Evolutionary conservation across 805 yeast genomes (phyloP).

Genomic region (Priceomyces haplophilus): DNA sequence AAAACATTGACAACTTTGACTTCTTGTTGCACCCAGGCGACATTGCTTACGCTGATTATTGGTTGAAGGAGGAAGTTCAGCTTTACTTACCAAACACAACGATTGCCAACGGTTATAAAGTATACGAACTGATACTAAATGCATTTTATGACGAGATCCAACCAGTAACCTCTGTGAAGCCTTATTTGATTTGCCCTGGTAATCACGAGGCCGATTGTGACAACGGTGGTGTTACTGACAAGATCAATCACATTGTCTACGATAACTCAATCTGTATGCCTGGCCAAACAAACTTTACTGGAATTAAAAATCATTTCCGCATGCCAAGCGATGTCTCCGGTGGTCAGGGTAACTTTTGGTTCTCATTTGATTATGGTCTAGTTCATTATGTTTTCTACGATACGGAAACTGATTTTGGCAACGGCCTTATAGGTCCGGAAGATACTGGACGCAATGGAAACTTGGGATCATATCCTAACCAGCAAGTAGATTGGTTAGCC

Average conservation of each 20-base stretch:
- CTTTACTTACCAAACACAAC: constrained; percentile 11
- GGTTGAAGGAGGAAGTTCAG: constrained; percentile 13
- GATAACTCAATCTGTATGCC: constrained; percentile 14
- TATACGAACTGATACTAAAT: constrained; percentile 14
- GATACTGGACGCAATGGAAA: constrained; percentile 11
- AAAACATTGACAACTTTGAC: constrained; percentile 9
- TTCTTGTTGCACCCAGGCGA: constrained; percentile 15
- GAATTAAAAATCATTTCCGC: constrained; percentile 13
- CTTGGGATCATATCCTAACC: constrained; percentile 10
- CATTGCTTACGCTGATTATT: constrained; percentile 14
- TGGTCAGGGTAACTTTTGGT: constrained; percentile 14
- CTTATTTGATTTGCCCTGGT: constrained; percentile 14
- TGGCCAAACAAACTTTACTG: constrained; percentile 15
- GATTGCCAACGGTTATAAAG: constrained; percentile 9
- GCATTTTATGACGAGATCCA: constrained; percentile 12
- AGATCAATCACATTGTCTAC: constrained; percentile 3
- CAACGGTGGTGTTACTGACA: constrained; percentile 8
- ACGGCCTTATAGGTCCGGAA: constrained; percentile 13
- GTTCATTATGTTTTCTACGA: constrained; percentile 12
- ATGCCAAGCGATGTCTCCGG: constrained; percentile 13
- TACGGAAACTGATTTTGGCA: constrained; percentile 15
- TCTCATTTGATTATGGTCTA: constrained; percentile 14
- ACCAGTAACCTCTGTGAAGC: constrained; percentile 11
- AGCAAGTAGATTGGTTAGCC: constrained; percentile 12
- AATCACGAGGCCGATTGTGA: constrained; percentile 16